These are phyloP conservation scores for Brassica cretica DNA, from an alignment of 345 rosid genomes.

Conservation along the genomic window DNA sequence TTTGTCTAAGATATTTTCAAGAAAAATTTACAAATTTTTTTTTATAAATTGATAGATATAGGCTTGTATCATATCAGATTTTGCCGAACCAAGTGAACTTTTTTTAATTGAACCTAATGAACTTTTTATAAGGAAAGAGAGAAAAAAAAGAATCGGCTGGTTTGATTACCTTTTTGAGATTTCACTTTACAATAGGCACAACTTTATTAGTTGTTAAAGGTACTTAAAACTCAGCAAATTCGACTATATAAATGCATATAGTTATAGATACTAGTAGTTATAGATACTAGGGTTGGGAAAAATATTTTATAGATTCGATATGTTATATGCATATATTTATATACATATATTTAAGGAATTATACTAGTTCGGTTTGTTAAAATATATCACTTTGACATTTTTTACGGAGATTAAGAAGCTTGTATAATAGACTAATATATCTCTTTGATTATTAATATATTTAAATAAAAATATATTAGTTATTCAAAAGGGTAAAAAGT, in stretches of 20 bases:
- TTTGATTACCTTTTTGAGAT: slow-evolving; percentile 22
- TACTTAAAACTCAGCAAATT: slow-evolving; percentile 25
- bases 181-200: slow-evolving; percentile 10
- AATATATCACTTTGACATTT: no score
- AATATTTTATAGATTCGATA: no score
- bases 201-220: slow-evolving; percentile 39
- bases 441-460: no score
- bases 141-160: background rate
- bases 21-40: no score
- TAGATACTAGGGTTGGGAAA: no score
- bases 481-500: no score
- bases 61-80: background rate
- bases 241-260: slow-evolving; percentile 8
- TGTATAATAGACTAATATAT: no score
- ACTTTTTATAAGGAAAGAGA: background rate
- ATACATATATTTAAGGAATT: no score
- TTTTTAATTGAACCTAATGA: background rate
- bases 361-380: no score
- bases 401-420: no score
- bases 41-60: background rate
- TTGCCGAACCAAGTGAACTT: background rate
- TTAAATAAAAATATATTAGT: no score
- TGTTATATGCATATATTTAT: no score
- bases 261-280: background rate
- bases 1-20: background rate